Percentiles rank a stretch among this genome's conserved stretches.
phyloP scores from a whole-genome alignment of 257 asterid genomes.

The Rubia yunnanensis region DNA sequence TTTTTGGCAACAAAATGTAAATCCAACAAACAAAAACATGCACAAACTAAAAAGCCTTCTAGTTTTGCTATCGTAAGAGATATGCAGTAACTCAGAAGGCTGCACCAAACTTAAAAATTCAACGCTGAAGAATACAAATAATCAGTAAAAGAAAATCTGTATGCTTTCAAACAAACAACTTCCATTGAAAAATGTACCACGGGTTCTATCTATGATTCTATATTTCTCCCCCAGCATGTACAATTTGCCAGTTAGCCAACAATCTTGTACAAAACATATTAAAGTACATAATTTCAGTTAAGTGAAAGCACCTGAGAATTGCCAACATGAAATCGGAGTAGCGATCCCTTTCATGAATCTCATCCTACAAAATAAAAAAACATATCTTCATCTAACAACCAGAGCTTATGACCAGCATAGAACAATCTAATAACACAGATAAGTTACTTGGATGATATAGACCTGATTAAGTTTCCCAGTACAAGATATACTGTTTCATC shows the following conservation, averaged over 20 bases:
- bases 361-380: slow-evolving; percentile 54
- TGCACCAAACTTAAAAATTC: background rate
- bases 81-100: background rate
- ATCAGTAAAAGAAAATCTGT: background rate
- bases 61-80: background rate
- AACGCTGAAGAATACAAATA: background rate
- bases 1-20: background rate
- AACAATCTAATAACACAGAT: background rate
- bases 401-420: background rate
- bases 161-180: background rate
- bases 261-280: slow-evolving; percentile 1
- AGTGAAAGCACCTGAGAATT: slow-evolving; percentile 65
- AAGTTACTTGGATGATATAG: background rate
- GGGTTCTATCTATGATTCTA: no score
- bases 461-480: background rate
- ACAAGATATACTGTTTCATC: background rate
- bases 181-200: background rate
- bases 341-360: slow-evolving; percentile 98
- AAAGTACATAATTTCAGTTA: slow-evolving; percentile 5
- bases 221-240: background rate
- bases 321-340: slow-evolving; percentile 95
- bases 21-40: background rate
- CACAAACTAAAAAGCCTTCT: background rate
- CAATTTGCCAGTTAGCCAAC: background rate
- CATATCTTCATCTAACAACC: slow-evolving; percentile 9